Base-by-base conservation (phyloP, 179 eudicot genomes). In the Spergularia azorica region DNA sequence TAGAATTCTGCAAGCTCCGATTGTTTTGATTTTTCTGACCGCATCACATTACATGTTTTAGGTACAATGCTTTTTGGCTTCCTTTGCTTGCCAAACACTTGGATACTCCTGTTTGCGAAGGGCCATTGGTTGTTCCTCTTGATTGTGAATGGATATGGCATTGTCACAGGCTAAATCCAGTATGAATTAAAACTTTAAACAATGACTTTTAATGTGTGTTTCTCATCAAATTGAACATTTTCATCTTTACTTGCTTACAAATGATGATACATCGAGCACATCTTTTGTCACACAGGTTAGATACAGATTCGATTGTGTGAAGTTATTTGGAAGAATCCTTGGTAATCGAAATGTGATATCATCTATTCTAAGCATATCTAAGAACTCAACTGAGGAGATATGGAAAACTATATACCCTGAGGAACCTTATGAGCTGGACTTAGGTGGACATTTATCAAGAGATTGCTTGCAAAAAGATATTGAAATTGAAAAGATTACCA, bases 81-180 rank as follows among this genome's bases (percentile, higher is more conserved):
- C 99, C 99, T 54, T 81, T 95, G 92, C 92, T 95, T 46, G 95
- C 92, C 56, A 93, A 86, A 84, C 91, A 89, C 85, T 64, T 81
- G 6, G 84, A 88, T 77, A 75, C 81, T 26, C 86, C 84, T 13
- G 69, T 86, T 43, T 80, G 70, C 2, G 84, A 90, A 79, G 92
- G 86, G 55, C 92, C 97, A 15, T 80, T 95, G 77, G 97, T 95
- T 81, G 94, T 90, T 66, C 99, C 99, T 59, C 89, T 95, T 75
- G 99, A 95, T 71, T 93, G 95, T 77, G 99, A 95, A 88, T 95
- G 99, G 99, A 83, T 95, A 79, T 95, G 99, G 99, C 99, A 95
- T 63, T 95, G 97, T 83, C 99, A 95, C 85, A 88, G 97, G 84
- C 97, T 95, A 64, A 93, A 91, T 81, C 99, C 99, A 48, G 99